phyloP scores from a whole-genome alignment of 2,329 filamentous ascomycete genomes.

The Cercospora citrullina region DNA sequence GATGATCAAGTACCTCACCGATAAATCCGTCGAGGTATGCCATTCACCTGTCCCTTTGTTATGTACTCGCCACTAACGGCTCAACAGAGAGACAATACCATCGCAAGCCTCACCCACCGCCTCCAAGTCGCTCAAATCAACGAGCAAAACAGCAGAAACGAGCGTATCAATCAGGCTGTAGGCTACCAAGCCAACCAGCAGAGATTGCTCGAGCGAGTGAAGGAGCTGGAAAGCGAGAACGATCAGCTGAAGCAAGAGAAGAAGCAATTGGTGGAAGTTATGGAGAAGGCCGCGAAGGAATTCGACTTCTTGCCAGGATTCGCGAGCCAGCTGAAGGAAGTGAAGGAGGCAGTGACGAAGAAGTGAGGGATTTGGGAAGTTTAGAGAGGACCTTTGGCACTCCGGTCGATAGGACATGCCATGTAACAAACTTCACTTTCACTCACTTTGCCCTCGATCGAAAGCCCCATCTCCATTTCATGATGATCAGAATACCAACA shows the following conservation, averaged over 20 bases:
- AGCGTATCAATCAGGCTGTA: neutral
- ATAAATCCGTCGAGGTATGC: neutral
- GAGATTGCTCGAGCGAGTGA: neutral
- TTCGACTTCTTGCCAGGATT: neutral
- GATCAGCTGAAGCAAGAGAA: neutral
- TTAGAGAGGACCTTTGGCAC: neutral
- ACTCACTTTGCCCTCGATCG: neutral
- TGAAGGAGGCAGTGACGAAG: neutral
- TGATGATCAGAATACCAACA: neutral
- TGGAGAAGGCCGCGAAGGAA: neutral
- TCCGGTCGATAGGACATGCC: neutral
- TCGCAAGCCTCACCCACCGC: neutral
- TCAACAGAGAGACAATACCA: neutral
- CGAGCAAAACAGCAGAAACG: neutral
- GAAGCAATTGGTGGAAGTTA: neutral
- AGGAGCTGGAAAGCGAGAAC: neutral
- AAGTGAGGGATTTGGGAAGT: neutral
- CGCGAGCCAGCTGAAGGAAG: neutral
- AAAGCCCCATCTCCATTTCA: neutral
- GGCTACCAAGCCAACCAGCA: neutral
- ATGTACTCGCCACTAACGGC: neutral
- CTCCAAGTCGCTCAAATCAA: neutral
- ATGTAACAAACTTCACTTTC: neutral
- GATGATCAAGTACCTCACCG: neutral
- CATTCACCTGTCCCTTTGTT: neutral